phyloP scores from a whole-genome alignment of 371 early-diverging fungal genomes.

The Mortierella sp. region DNA sequence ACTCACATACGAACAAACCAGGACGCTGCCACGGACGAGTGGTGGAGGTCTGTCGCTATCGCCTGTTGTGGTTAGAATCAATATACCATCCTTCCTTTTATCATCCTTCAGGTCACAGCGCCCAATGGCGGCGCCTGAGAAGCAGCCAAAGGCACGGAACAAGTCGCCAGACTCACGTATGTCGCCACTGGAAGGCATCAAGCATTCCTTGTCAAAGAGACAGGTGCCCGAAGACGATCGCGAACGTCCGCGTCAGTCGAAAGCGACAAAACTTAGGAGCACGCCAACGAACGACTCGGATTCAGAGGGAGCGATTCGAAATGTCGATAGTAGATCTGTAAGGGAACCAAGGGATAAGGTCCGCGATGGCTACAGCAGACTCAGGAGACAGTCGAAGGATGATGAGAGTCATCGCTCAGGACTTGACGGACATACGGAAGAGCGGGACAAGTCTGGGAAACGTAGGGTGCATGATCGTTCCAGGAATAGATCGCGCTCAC shows the following conservation, averaged over 20 bases:
- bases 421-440: background rate
- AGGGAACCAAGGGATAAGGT: constrained; percentile 2
- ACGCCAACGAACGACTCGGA: background rate
- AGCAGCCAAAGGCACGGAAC: background rate
- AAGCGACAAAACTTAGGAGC: background rate
- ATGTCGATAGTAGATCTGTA: background rate
- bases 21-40: constrained; percentile 9
- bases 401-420: background rate
- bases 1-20: constrained; percentile 11
- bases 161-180: background rate
- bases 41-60: constrained; percentile 10
- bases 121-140: background rate
- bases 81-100: constrained; percentile 16
- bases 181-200: background rate
- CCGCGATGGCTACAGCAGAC: background rate
- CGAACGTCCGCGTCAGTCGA: background rate
- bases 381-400: background rate
- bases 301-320: constrained; percentile 4
- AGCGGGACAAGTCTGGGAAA: constrained; percentile 4
- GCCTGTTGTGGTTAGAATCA: constrained; percentile 18
- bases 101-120: constrained; percentile 2
- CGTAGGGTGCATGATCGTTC: constrained; percentile 6
- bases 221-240: constrained; percentile 5
- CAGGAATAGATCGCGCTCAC: constrained; percentile 16
- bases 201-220: constrained; percentile 7